These are phyloP conservation scores for Claviceps sp. DNA, from an alignment of 2,329 filamentous ascomycete genomes.

Conservation along the genomic window DNA sequence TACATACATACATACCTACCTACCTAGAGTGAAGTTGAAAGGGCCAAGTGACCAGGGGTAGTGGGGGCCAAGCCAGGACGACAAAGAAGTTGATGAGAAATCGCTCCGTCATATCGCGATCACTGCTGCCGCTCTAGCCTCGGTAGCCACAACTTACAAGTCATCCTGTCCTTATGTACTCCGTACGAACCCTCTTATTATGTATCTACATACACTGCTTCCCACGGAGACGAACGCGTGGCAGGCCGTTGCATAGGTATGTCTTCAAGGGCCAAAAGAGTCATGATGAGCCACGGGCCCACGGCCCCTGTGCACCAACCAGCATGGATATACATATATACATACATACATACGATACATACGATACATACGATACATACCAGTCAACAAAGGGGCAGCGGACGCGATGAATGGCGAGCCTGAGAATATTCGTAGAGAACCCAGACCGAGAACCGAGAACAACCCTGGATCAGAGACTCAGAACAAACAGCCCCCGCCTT, in stretches of 20 bases:
- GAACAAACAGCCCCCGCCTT: neutral
- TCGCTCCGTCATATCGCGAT: constrained; percentile 1
- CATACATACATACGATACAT: no score
- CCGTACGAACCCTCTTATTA: no score
- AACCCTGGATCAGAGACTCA: neutral
- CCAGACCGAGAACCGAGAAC: neutral
- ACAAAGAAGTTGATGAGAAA: constrained; percentile 3
- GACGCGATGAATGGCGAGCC: neutral
- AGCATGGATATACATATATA: neutral
- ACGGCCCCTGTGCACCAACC: no score
- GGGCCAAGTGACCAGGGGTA: constrained; percentile 1
- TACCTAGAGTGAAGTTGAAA: neutral
- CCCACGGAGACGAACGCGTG: neutral
- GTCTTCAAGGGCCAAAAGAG: neutral
- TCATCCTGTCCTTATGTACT: no score
- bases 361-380: no score
- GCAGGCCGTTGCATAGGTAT: neutral
- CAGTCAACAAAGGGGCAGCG: neutral
- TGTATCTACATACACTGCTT: neutral
- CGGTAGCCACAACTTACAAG: no score
- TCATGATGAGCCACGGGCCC: neutral
- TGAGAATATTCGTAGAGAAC: no score
- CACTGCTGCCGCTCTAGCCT: constrained; percentile 1
- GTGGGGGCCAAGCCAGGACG: constrained; percentile 3
- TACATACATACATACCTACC: no score